Evolutionary conservation across 331 rosid species (phyloP).

Genomic region (Malus hybrid): DNA sequence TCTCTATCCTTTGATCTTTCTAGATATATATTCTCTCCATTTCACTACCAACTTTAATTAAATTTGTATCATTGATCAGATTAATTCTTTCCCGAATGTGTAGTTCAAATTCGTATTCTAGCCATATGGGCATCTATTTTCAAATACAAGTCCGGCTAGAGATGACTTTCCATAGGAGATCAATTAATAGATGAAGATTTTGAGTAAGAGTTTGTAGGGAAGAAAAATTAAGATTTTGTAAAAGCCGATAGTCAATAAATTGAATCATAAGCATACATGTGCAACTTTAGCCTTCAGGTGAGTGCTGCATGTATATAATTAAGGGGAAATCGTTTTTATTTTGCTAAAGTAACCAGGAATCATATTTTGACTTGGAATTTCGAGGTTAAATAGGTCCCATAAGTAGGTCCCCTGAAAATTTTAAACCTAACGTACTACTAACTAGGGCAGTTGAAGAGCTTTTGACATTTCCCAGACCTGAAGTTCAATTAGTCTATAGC

Average conservation of each 20-base stretch:
- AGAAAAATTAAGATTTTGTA: background rate
- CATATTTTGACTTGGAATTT: background rate
- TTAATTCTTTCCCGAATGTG: too few species aligned
- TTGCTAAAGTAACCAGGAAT: background rate
- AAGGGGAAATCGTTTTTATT: background rate
- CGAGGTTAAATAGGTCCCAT: background rate
- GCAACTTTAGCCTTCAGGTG: background rate
- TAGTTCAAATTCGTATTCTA: too few species aligned
- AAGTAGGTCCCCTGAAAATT: background rate
- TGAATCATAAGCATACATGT: background rate
- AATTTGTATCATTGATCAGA: background rate
- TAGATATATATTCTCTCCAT: too few species aligned
- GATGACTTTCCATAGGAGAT: background rate
- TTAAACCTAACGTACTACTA: background rate
- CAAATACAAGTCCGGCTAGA: too few species aligned
- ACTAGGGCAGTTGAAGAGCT: background rate
- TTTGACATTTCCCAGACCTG: background rate
- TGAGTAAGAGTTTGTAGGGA: background rate
- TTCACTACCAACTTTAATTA: too few species aligned
- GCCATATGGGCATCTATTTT: too few species aligned
- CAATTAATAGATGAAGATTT: background rate
- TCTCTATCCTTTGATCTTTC: too few species aligned
- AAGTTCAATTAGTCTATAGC: background rate
- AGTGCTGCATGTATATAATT: background rate
- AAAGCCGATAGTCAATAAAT: background rate